These are phyloP conservation scores for Hyphopichia wangnamkhiaoensis DNA, from an alignment of 1,139 yeast genomes.

Conservation along the genomic window DNA sequence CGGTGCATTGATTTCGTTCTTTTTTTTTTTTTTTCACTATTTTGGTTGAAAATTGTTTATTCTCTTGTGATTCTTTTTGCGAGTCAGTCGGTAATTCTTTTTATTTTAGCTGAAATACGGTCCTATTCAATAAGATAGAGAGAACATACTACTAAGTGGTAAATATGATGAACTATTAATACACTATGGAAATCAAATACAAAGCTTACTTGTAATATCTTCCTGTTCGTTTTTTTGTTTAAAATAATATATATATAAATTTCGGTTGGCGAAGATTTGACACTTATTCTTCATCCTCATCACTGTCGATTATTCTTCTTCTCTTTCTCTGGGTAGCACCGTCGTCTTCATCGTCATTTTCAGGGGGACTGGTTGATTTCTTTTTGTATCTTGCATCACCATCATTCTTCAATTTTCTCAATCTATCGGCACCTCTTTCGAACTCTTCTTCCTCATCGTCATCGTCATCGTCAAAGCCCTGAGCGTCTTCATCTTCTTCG, in stretches of 20 bases:
- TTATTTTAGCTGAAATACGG: too few species aligned
- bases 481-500: conserved; percentile 46
- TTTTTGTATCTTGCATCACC: conserved; percentile 52
- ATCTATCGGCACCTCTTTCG: conserved; percentile 61
- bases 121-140: too few species aligned
- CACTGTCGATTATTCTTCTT: conserved; percentile 59
- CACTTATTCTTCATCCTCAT: conserved; percentile 56
- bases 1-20: neutral
- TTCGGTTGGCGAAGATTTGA: too few species aligned
- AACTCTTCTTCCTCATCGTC: conserved; percentile 62
- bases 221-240: neutral
- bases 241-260: too few species aligned
- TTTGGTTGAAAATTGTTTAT: too few species aligned
- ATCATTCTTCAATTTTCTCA: conserved; percentile 58
- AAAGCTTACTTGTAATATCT: too few species aligned
- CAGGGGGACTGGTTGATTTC: conserved; percentile 15
- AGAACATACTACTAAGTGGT: too few species aligned
- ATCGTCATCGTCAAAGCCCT: conserved; percentile 19
- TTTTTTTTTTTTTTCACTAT: too few species aligned
- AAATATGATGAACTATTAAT: neutral
- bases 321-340: conserved; percentile 22
- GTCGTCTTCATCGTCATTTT: conserved; percentile 38
- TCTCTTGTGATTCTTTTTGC: too few species aligned
- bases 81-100: neutral
- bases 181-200: neutral